Conservation (phyloP, 106 monocot genomes). For the Dendrobium huoshanense region DNA sequence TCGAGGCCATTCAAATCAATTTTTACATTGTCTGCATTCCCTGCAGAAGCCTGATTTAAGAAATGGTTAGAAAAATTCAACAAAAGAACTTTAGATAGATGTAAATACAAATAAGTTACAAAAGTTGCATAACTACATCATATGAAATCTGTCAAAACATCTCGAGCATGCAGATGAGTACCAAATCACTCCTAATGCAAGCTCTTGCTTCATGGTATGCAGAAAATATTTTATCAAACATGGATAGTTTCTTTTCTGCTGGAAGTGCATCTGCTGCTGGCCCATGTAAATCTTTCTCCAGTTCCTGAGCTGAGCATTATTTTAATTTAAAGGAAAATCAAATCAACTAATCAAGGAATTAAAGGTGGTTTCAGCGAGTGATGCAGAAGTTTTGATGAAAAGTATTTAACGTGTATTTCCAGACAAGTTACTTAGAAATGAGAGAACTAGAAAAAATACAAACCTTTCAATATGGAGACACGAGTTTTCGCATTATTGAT, state of each 20-base stretch:
- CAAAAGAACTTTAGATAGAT: neutral
- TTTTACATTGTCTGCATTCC: conserved; percentile 83
- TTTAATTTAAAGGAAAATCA: conserved; percentile 6
- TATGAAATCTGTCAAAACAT: conserved; percentile 2
- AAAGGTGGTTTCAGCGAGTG: neutral
- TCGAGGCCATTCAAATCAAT: conserved; percentile 98
- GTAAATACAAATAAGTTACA: neutral
- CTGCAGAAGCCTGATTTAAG: conserved; percentile 62
- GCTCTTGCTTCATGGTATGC: conserved; percentile 96
- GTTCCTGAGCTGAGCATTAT: conserved; percentile 82
- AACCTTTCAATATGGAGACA: conserved; percentile 96
- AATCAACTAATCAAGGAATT: conserved; percentile 4
- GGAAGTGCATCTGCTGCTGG: conserved; percentile 55
- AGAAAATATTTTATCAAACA: conserved; percentile 97
- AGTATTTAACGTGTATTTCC: neutral
- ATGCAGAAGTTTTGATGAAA: neutral
- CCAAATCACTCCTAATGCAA: conserved; percentile 92
- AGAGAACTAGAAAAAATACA: neutral
- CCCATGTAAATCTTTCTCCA: conserved; percentile 85
- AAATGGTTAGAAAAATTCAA: conserved; percentile 17
- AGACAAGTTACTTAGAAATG: too few relatives aligned
- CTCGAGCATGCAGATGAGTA: conserved; percentile 19
- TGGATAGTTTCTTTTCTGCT: conserved; percentile 73
- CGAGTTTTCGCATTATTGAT: conserved; percentile 93
- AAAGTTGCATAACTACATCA: neutral